Evolutionary conservation across 1,139 yeast species (phyloP), one percentile per base, ranked within the genome.

Genomic region (Citeromyces siamensis): DNA sequence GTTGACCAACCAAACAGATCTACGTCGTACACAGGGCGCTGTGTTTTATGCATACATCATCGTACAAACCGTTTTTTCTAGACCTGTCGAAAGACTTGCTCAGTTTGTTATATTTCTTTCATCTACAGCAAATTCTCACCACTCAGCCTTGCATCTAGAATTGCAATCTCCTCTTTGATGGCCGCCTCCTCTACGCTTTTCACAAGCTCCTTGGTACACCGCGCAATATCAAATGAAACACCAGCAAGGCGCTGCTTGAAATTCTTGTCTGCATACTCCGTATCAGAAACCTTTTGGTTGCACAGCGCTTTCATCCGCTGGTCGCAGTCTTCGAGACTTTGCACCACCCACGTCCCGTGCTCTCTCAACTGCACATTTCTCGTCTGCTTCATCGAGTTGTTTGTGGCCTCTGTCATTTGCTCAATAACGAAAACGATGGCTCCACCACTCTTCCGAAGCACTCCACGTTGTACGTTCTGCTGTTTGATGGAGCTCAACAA

Each of bases 151-250:
- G 71, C 71, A 51, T 68, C 68, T 39, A 68, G 57, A 41, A 67
- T 58, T 10, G 66, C 71, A 42, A 82, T 79, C 48, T 83, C 94
- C 32, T 40, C 88, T 49, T 81, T 81, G 49, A 86, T 63, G 52
- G 90, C 81, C 19, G 94, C 95, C 52, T 86, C 96, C 55, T 88
- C 97, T 5, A 88, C 95, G 2, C 95, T 82, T 62, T 86, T 88
- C 26, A 88, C 97, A 53, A 88, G 69, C 56, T 88, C 97, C 55
- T 88, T 88, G 9, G 96, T 88, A 55, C 94, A 82, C 58, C 90
- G 85, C 35, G 96, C 96, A 62, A 88, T 84, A 54, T 90, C 97
- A 60, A 86, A 90, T 17, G 95, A 86, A 44, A 86, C 81, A 2
- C 96, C 97, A 0, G 97, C 97, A 45, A 90, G 71, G 47, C 96